These are phyloP conservation scores for Purpureocillium takamizusanense DNA, from an alignment of 2,329 filamentous ascomycete genomes.

Conservation along the genomic window DNA sequence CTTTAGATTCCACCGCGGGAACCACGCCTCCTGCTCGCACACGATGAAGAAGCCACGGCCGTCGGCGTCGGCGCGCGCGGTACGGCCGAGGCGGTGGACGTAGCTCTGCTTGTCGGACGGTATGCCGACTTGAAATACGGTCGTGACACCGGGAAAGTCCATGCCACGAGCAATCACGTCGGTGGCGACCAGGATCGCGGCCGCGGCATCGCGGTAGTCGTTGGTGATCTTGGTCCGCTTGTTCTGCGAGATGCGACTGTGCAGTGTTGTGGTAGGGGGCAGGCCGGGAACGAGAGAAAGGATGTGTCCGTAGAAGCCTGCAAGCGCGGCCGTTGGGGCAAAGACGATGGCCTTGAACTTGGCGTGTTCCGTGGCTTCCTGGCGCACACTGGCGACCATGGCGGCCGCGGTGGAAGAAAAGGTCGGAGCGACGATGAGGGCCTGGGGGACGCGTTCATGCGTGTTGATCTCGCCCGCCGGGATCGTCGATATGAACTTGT, in stretches of 20 bases:
- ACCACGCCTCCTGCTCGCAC: conserved; percentile 39
- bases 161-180: conserved; percentile 65
- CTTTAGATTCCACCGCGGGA: conserved; percentile 39
- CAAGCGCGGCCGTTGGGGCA: conserved; percentile 51
- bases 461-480: conserved; percentile 66
- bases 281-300: conserved; percentile 29
- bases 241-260: conserved; percentile 41
- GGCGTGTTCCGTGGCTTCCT: conserved; percentile 29
- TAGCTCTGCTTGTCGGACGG: conserved; percentile 54
- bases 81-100: conserved; percentile 59
- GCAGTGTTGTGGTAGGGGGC: conserved; percentile 34
- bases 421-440: conserved; percentile 56
- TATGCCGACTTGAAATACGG: conserved; percentile 55
- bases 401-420: conserved; percentile 57
- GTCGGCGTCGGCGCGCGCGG: conserved; percentile 54
- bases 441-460: conserved; percentile 68
- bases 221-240: conserved; percentile 52
- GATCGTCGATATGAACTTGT: conserved; percentile 77
- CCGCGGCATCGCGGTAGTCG: conserved; percentile 42
- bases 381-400: conserved; percentile 47
- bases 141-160: conserved; percentile 62
- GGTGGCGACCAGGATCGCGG: conserved; percentile 54
- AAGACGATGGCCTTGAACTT: conserved; percentile 82
- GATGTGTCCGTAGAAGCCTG: conserved; percentile 40
- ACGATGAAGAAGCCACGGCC: conserved; percentile 55